Evolutionary conservation across 305 asterid genomes (phyloP), one percentile per base, ranked within the genome.

Genomic region (Solanum chacoense): DNA sequence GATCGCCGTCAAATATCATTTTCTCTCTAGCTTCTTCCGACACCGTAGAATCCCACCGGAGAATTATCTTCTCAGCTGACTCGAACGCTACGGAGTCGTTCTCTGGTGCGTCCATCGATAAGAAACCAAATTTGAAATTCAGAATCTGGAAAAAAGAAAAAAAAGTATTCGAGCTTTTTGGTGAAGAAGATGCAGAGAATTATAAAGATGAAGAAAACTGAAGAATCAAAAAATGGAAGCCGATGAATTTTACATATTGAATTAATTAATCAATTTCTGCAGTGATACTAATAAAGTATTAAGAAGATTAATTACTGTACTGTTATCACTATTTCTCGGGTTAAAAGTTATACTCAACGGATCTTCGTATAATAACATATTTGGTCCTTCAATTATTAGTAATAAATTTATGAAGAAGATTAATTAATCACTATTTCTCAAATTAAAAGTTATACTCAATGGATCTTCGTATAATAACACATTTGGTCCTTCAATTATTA

Each of bases 31-130:
- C 92, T 40, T 94, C 97, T n/a, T 93, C 96, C 14, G 98, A 93
- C 22, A 94, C 94, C 38, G 95, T 91, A 71, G 99, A 94, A 90
- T 96, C 98, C 99, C 99, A 97, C 0, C 98, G 95, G 35, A 94
- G 96, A 69, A 96, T 95, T 32, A 93, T 88, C 81, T 91, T 91
- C 90, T 94, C 95, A n/a, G 99, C 92, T 8, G 93, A 90, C 40
- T 88, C 91, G 16, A 88, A 71, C 6, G 84, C 40, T 2, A 7
- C 92, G 87, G 93, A 74, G 91, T 91, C 85, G 89, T 90, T 89
- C 65, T 78, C 96, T 88, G 95, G 95, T 81, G 97, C 91, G 77
- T 94, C 98, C 98, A 95, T 95, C 42, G 88, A 9, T 29, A 42
- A 45, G 20, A 16, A 42, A 16, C 20, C 36, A 81, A 45, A 3